Base-by-base conservation (phyloP, 2,329 filamentous ascomycete species). In the Curvularia sp. region DNA sequence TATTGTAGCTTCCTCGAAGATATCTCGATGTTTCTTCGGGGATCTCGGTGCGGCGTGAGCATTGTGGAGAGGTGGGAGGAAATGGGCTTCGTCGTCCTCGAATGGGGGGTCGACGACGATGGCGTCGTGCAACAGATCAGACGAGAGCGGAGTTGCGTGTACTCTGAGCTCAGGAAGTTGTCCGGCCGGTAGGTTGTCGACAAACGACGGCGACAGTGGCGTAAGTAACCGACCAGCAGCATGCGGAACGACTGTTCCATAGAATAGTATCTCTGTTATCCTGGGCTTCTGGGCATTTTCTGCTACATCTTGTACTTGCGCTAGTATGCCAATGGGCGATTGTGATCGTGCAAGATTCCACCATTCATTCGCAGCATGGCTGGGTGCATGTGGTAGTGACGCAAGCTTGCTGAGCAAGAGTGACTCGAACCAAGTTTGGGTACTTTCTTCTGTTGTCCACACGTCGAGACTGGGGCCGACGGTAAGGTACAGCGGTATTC, bases 1-100 rank as follows among this genome's bases (percentile, higher is more conserved):
- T 46, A 80, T 74, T 1, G 76, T 74, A 3, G 82, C 82, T 65
- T 81, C 78, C 47, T 83, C 80, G 49, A 84, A 82, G 3, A 82
- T 68, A 32, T 80, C 76, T 21, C 74, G 77, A 52, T 78, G 80
- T 15, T 80, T 76, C 63, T 82, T 83, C 10, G 74, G 69, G 6
- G 68, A 71, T 7, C 47, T 50, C 0, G 73, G 69, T 0, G 71
- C 58, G 3, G 21, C 15, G 1, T 68, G 67, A 5, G 69, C 59
- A 6, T 68, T 57, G 52, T 73, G 62, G 25, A 71, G 55, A 9
- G 70, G 53, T 3, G 74, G 66, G 0, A 78, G 66, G 38, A 78
- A 78, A 15, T 73, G 73, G 8, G 72, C n/a, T n/a, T n/a, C 69
- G 13, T 77, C 76, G 4, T 60, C 32, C 4, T 64, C 56, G 10